Percentiles rank a stretch among this genome's conserved stretches.
These are phyloP conservation scores for Cardiospermum halicacabum DNA, from an alignment of 345 rosid species.

Conservation along the genomic window DNA sequence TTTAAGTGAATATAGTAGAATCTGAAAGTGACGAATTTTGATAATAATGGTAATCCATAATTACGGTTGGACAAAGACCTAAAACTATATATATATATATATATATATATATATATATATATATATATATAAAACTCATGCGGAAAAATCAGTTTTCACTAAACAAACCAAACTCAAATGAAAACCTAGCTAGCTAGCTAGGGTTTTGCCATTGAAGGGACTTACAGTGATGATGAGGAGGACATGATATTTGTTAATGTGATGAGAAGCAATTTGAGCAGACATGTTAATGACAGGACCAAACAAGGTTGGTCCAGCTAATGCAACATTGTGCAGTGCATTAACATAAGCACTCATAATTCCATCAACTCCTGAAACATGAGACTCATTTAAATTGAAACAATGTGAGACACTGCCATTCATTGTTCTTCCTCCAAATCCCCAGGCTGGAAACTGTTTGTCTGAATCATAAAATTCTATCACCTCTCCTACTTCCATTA, in stretches of 20 bases:
- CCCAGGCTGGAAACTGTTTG: constrained; percentile 78
- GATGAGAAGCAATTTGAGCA: constrained; percentile 41
- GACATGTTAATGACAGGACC: constrained; percentile 56
- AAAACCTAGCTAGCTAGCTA: too few relatives aligned
- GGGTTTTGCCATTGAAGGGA: too few relatives aligned
- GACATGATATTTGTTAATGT: constrained; percentile 38
- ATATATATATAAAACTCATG: too few relatives aligned
- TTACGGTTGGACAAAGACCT: too few relatives aligned
- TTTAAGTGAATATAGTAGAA: too few relatives aligned
- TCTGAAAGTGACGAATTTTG: too few relatives aligned
- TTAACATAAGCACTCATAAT: constrained; percentile 69
- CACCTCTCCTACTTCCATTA: constrained; percentile 80
- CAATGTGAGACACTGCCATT: constrained; percentile 66
- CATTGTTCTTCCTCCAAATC: constrained; percentile 76
- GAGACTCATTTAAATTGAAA: constrained; percentile 62
- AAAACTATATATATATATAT: too few relatives aligned
- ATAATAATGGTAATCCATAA: too few relatives aligned
- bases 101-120: too few relatives aligned
- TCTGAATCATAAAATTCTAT: constrained; percentile 84
- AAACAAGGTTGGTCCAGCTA: constrained; percentile 73
- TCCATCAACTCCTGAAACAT: constrained; percentile 87
- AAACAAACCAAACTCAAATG: too few relatives aligned
- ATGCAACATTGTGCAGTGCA: constrained; percentile 47
- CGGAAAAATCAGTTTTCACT: too few relatives aligned
- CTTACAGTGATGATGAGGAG: constrained; percentile 63